Conservation (phyloP, 164 flowering plant genomes). For the Magnolia sinica region DNA sequence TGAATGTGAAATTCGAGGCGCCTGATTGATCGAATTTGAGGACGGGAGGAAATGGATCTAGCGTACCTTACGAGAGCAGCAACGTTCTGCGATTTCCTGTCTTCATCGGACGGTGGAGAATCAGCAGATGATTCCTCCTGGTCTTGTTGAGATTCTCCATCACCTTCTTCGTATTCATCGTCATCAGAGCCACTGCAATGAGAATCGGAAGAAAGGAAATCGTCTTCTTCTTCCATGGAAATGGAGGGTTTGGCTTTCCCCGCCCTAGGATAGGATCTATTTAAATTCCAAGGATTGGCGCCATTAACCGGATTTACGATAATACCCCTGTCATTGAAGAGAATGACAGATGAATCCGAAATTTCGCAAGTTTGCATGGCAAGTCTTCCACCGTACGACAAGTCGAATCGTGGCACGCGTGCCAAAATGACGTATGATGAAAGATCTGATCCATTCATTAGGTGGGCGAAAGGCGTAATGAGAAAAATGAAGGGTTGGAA, state of each 20-base stretch:
- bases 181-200: neutral
- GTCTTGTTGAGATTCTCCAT: neutral
- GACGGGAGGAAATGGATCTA: neutral
- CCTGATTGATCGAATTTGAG: neutral
- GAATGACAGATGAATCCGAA: neutral
- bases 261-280: neutral
- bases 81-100: constrained; percentile 12
- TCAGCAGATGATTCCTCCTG: neutral
- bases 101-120: constrained; percentile 2
- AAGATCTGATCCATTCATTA: no score
- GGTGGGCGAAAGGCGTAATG: no score
- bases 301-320: neutral
- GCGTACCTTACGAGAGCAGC: constrained; percentile 13
- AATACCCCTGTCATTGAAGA: neutral
- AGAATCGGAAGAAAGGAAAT: neutral
- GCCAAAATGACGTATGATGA: no score
- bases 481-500: no score
- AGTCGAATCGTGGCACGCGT: no score
- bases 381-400: no score
- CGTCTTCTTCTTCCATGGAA: constrained; percentile 12
- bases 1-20: neutral
- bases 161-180: neutral
- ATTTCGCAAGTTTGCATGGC: neutral
- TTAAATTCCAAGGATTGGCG: neutral
- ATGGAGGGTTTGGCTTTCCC: neutral